phyloP scores from a whole-genome alignment of 768 basidiomycete species.

The Pulveroboletus sp. region DNA sequence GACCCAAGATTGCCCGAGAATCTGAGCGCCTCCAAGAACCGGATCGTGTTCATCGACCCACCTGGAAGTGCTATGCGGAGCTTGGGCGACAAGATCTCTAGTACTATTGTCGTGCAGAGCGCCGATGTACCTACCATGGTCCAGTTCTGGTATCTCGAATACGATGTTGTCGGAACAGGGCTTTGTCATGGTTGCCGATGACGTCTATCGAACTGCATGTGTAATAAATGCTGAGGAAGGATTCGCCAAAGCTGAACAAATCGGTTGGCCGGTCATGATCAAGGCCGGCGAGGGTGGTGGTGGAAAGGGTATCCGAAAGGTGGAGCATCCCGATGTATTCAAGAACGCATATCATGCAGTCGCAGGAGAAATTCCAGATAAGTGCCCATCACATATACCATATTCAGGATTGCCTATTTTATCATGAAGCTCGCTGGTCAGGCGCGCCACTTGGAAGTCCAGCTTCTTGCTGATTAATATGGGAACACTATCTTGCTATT shows the following conservation, averaged over 20 bases:
- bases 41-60: slow-evolving; percentile 98
- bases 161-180: slow-evolving; percentile 82
- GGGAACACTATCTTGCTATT: slow-evolving; percentile 99
- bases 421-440: too few species aligned
- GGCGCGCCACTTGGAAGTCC: slow-evolving; percentile 98
- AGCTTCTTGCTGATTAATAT: slow-evolving; percentile 98
- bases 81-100: slow-evolving; percentile 98
- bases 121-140: slow-evolving; percentile 99
- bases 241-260: too few species aligned
- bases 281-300: slow-evolving; percentile 99
- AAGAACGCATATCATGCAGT: too few species aligned
- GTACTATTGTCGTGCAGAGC: slow-evolving; percentile 97
- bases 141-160: slow-evolving; percentile 89
- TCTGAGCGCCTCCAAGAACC: slow-evolving; percentile 86
- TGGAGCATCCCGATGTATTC: slow-evolving; percentile 82
- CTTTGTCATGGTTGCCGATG: slow-evolving; percentile 89
- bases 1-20: slow-evolving; percentile 96
- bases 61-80: slow-evolving; percentile 99
- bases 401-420: slow-evolving; percentile 89
- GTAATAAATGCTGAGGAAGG: slow-evolving; percentile 88
- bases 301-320: slow-evolving; percentile 98
- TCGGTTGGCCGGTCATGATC: slow-evolving; percentile 99
- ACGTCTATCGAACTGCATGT: slow-evolving; percentile 85
- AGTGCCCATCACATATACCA: slow-evolving; percentile 10
- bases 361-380: slow-evolving; percentile 96